A percentile compares a stretch with the other conserved stretches of the same genome.
Evolutionary conservation across 139 green algal species (phyloP).

Genomic region (Picochlorum sp.): DNA sequence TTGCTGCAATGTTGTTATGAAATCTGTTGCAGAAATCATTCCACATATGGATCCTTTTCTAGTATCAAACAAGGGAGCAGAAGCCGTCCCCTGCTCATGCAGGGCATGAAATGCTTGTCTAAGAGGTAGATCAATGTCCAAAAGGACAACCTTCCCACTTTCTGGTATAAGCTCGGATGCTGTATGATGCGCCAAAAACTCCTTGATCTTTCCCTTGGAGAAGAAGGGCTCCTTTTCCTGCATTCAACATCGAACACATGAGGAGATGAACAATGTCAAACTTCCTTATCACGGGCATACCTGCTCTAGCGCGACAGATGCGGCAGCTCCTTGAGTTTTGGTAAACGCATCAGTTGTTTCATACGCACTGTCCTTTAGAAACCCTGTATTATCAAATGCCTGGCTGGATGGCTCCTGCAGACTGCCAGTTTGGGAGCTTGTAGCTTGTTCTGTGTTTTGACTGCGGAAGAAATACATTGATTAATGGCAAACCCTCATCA

Average conservation of each 20-base stretch:
- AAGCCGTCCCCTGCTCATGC: slow-evolving; percentile 84
- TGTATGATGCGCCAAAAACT: slow-evolving; percentile 86
- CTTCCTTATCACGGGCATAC: too few relatives aligned
- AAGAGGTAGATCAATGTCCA: slow-evolving; percentile 87
- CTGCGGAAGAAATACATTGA: too few relatives aligned
- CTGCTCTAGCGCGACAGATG: too few relatives aligned
- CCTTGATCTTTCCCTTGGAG: slow-evolving; percentile 68
- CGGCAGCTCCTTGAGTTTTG: too few relatives aligned
- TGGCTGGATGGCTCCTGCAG: too few relatives aligned
- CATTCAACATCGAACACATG: neutral
- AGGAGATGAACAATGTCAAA: neutral
- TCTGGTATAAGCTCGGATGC: slow-evolving; percentile 96
- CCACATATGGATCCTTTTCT: slow-evolving; percentile 47
- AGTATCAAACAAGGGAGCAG: slow-evolving; percentile 85
- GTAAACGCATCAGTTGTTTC: too few relatives aligned
- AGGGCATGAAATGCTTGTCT: slow-evolving; percentile 95
- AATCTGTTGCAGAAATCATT: slow-evolving; percentile 91
- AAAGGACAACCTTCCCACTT: slow-evolving; percentile 87
- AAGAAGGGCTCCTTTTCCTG: slow-evolving; percentile 36
- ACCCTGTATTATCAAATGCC: too few relatives aligned
- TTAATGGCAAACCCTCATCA: too few relatives aligned
- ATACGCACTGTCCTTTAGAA: too few relatives aligned
- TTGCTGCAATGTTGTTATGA: slow-evolving; percentile 80
- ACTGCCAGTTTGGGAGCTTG: too few relatives aligned
- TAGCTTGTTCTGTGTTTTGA: too few relatives aligned